Conservation (phyloP, 2,329 filamentous ascomycete species). For the Zasmidium cellare region DNA sequence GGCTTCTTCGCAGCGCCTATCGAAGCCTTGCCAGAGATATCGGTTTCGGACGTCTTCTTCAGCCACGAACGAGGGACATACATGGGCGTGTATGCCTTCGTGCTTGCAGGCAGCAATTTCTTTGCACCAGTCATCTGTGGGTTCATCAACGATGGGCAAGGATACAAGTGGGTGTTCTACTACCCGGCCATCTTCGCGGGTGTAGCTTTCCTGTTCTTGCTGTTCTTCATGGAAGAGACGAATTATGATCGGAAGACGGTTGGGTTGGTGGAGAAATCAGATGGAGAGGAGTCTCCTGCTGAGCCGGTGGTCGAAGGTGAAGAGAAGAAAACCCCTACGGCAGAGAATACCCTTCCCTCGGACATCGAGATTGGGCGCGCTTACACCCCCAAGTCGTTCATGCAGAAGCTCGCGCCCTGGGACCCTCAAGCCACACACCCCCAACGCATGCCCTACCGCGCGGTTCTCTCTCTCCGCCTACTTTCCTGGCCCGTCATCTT, state of each 20-base stretch:
- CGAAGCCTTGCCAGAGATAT: conserved; percentile 47
- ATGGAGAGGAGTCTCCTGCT: background rate
- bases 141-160: conserved; percentile 49
- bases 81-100: conserved; percentile 29
- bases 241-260: conserved; percentile 43
- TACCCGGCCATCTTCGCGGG: conserved; percentile 56
- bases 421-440: conserved; percentile 17
- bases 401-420: conserved; percentile 22
- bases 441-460: conserved; percentile 33
- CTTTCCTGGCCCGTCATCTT: conserved; percentile 42
- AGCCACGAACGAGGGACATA: conserved; percentile 30
- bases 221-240: conserved; percentile 62
- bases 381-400: conserved; percentile 17
- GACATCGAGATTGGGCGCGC: conserved; percentile 1
- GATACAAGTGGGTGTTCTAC: conserved; percentile 52
- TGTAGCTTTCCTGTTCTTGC: conserved; percentile 51
- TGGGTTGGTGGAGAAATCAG: conserved; percentile 1
- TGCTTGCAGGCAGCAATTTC: conserved; percentile 20
- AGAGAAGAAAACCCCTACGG: background rate
- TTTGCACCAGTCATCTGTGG: conserved; percentile 47
- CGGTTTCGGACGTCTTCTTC: conserved; percentile 29
- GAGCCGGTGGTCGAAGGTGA: background rate
- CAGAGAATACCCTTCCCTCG: background rate
- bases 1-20: conserved; percentile 52
- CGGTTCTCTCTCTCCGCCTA: conserved; percentile 33